Evolutionary conservation across 192 early-diverging fungal genomes (phyloP).

Genomic region (Gryganskiella cystojenkinii): DNA sequence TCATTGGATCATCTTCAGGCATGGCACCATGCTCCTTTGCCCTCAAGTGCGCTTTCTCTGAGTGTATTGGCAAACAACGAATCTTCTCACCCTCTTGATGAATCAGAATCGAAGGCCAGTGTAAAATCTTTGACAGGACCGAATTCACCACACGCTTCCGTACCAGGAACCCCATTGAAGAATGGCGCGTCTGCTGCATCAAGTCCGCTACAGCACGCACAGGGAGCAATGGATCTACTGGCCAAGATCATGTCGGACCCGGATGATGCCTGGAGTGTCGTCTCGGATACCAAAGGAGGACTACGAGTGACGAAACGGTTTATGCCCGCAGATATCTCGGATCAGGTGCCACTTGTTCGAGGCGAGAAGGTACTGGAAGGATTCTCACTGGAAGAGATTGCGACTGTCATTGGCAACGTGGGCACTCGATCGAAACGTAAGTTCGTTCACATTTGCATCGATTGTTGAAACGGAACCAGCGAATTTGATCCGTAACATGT

Average conservation of each 20-base stretch:
- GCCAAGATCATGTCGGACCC: conserved; percentile 51
- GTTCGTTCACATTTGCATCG: not conserved
- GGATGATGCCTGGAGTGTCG: conserved; percentile 54
- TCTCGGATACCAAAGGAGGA: conserved; percentile 56
- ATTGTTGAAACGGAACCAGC: not conserved
- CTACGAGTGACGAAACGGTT: conserved; percentile 55
- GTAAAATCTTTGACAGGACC: not conserved
- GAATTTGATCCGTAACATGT: not conserved
- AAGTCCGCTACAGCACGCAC: conserved; percentile 32
- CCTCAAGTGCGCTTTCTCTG: conserved; percentile 9
- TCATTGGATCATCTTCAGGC: conserved; percentile 39
- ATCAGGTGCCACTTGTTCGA: conserved; percentile 57
- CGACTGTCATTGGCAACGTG: conserved; percentile 55
- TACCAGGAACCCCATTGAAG: not conserved
- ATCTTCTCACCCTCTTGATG: no score
- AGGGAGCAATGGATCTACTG: conserved; percentile 36
- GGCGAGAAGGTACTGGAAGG: conserved; percentile 63
- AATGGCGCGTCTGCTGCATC: not conserved
- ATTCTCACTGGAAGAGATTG: conserved; percentile 63
- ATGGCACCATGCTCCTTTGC: conserved; percentile 5
- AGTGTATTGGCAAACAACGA: conserved; percentile 16
- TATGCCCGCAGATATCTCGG: conserved; percentile 52
- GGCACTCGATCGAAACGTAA: conserved; percentile 50
- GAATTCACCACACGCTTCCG: not conserved
- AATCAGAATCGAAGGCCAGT: no score